Conservation (phyloP, 192 early-diverging fungal species). For the Entomortierella beljakovae region DNA sequence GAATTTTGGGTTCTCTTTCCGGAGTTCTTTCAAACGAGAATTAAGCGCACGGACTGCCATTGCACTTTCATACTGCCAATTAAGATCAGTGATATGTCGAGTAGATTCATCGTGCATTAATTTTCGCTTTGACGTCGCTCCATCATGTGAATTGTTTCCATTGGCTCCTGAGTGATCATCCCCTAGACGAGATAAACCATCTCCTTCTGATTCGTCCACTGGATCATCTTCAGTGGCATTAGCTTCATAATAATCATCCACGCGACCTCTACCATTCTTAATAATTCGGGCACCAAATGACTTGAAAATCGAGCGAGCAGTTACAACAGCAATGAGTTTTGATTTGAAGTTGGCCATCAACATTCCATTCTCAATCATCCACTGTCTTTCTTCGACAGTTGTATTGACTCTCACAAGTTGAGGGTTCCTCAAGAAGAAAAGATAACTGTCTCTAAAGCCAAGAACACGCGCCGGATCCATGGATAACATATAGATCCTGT, state of each 20-base stretch:
- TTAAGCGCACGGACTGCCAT: conserved; percentile 64
- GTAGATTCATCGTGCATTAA: conserved; percentile 17
- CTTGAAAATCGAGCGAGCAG: conserved; percentile 79
- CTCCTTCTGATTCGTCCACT: conserved; percentile 34
- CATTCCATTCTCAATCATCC: conserved; percentile 67
- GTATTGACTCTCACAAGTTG: conserved; percentile 79
- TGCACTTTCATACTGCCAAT: conserved; percentile 69
- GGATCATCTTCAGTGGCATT: conserved; percentile 43
- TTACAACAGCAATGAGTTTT: conserved; percentile 75
- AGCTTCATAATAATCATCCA: conserved; percentile 81
- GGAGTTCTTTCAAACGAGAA: conserved; percentile 55
- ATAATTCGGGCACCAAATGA: conserved; percentile 76
- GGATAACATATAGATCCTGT: conserved; percentile 83
- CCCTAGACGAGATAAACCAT: conserved; percentile 22
- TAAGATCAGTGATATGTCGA: conserved; percentile 39
- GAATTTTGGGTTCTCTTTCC: conserved; percentile 59
- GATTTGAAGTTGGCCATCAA: conserved; percentile 76
- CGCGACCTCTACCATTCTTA: conserved; percentile 66
- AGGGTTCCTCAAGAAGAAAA: conserved; percentile 91
- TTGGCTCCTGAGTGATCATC: conserved; percentile 12
- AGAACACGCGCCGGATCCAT: conserved; percentile 89
- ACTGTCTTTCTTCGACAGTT: conserved; percentile 81
- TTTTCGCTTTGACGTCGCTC: conserved; percentile 24
- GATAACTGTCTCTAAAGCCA: conserved; percentile 92
- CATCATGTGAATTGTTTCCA: background rate